A percentile compares a stretch with the other conserved stretches of the same genome.
Conservation (phyloP, 23 red algal species). For the Gracilaria domingensis region DNA sequence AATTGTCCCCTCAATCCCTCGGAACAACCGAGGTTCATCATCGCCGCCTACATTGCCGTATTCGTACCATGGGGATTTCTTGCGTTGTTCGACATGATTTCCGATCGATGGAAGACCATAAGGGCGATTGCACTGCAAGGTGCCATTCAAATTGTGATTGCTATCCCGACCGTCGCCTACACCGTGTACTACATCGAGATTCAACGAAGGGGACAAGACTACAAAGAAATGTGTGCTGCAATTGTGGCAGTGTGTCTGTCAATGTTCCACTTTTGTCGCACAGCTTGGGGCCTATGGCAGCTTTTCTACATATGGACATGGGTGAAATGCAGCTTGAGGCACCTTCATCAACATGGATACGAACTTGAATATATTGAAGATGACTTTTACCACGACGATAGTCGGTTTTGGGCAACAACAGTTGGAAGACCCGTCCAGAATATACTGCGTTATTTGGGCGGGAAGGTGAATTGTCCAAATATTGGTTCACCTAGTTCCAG, state of each 20-base stretch:
- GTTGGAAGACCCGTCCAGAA: no score
- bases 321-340: no score
- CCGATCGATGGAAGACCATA: conserved; percentile 22
- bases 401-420: no score
- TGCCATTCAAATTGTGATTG: background rate
- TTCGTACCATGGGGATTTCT: conserved; percentile 42
- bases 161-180: background rate
- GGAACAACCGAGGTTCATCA: background rate
- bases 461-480: no score
- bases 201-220: conserved; percentile 10
- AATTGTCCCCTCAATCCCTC: no score
- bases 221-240: conserved; percentile 39
- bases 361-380: no score
- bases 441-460: no score
- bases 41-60: conserved; percentile 21
- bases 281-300: background rate
- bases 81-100: conserved; percentile 11
- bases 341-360: no score
- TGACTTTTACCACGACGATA: no score
- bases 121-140: background rate
- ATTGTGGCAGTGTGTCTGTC: background rate
- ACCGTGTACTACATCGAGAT: conserved; percentile 16
- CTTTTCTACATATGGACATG: no score
- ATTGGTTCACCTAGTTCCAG: no score
- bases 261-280: background rate